Base-by-base conservation (phyloP, 1,284 basidiomycete species). In the Ceratorhiza oryzae-sativae region DNA sequence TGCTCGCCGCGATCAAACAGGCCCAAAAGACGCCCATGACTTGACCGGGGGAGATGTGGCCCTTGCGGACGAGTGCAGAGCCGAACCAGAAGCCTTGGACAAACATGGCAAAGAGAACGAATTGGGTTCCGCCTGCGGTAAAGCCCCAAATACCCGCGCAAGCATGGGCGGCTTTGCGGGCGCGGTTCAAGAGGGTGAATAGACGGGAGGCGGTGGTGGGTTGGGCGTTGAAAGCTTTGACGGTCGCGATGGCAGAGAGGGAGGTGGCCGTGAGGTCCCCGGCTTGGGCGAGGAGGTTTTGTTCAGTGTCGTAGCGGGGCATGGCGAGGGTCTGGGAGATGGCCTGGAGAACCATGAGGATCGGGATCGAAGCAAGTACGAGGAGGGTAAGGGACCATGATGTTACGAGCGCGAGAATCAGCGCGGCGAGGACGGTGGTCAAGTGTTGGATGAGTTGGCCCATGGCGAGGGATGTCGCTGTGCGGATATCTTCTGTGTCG, bases 1-100 rank as follows among this genome's bases (percentile, higher is more conserved):
- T 93, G 77, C 86, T 90, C 2, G 91, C 91, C 0, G 94, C 94
- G 71, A 98, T 91, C 55, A 98, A 83, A 79, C 94, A 95, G 0
- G 96, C 94, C 94, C 96, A 98, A 80, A 99, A 99, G 56, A 97
- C 94, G 34, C 92, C 90, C 89, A 96, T 95, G 75, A 98, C 93
- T 60, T 90, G 86, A 3, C 93, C 93, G 0, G 91, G 84, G 1
- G 82, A 83, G 63, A 88, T 84, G 72, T 85, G 87, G 3, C 91
- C 91, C 20, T 89, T 84, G 27, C 88, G 83, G 13, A 99, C 94
- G 65, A 98, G 86, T 78, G 92, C 90, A 1, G 91, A 87, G 13
- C 97, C 97, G 79, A 92, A 98, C 93, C 95, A 98, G 81, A 98
- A 98, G 0, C 93, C 95, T 77, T 95, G 92, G 10, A 98, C 94